Base-by-base conservation (phyloP, 768 basidiomycete genomes). In the Tylopilus vinaceipallidus region DNA sequence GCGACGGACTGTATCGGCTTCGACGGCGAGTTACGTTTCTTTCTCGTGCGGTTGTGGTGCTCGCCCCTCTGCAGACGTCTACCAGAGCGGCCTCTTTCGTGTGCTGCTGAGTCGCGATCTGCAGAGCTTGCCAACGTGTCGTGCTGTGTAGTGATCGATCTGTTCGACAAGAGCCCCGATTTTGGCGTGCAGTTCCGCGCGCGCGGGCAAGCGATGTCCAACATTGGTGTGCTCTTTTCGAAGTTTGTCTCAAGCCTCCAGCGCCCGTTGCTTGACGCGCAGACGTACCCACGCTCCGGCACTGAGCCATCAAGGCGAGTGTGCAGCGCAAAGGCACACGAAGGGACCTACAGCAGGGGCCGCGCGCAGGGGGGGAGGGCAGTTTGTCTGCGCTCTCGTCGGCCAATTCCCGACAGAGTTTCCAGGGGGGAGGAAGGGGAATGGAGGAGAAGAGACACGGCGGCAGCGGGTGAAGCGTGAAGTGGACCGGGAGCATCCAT, bases 161-260 rank as follows among this genome's bases (percentile, higher is more conserved):
- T 67, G 4, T 79, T 73, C 47, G 70, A 77, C 51, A 59, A 64
- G 17, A 64, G 61, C 27, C 41, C 60, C 10, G 49, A 60, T 42
- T 49, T 63, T 45, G 55, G 61, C 33, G 43, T 57, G 26, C 24
- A 61, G 17, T 59, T 62, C 47, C 55, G 44, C 49, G 65, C 73
- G 55, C 67, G 62, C 2, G 59, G 63, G 6, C 73, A 75, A 53
- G 53, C 66, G 1, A 75, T 72, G 54, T 66, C 75, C 1, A 72
- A 76, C 50, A 63, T 78, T 34, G 73, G 74, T 56, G 75, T 75
- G 0, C 64, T 79, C 30, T 58, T 82, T 22, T 72, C 75, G 12
- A 70, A 72, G 2, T 82, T 75, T 52, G 68, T 82, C 45, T 71
- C 72, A 16, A 69, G 73, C 44, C 67, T 82, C 7, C 76, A 80